Evolutionary conservation across 139 green algal genomes (phyloP).

Genomic region (Chlamydomonas sp.): DNA sequence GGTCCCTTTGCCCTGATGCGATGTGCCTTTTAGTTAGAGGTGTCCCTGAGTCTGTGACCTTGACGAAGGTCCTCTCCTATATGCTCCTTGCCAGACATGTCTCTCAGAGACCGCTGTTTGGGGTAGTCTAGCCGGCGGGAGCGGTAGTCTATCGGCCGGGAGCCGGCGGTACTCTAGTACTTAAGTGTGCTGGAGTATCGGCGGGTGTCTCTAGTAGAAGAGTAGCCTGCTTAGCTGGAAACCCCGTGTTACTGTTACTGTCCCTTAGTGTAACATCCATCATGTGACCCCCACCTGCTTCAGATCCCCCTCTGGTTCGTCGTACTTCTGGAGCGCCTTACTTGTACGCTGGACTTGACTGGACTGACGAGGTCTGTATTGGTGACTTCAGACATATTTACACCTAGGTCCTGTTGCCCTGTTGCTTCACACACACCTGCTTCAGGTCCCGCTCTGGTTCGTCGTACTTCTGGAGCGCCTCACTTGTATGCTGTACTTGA

Average conservation of each 20-base stretch:
- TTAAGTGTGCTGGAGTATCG: too few relatives aligned
- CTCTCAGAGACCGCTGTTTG: too few relatives aligned
- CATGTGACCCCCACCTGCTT: background rate
- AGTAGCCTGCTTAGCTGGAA: too few relatives aligned
- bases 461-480: constrained; percentile 2
- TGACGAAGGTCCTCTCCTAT: too few relatives aligned
- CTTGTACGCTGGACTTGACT: background rate
- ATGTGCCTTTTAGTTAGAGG: background rate
- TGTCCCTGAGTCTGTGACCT: too few relatives aligned
- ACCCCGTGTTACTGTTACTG: too few relatives aligned
- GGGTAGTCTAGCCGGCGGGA: too few relatives aligned
- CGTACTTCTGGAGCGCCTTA: constrained; percentile 26
- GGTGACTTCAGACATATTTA: background rate
- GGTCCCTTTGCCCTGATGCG: background rate
- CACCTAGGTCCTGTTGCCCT: too few relatives aligned
- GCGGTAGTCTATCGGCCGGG: too few relatives aligned
- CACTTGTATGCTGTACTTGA: background rate
- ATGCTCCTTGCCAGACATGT: too few relatives aligned
- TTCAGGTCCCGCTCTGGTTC: constrained; percentile 20
- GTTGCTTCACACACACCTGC: background rate
- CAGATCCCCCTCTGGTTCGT: constrained; percentile 32
- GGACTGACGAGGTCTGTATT: background rate
- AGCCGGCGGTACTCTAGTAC: too few relatives aligned
- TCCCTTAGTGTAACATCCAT: background rate
- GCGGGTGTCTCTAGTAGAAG: too few relatives aligned